Evolutionary conservation across 1,284 basidiomycete genomes (phyloP).

Genomic region (Malassezia equina): DNA sequence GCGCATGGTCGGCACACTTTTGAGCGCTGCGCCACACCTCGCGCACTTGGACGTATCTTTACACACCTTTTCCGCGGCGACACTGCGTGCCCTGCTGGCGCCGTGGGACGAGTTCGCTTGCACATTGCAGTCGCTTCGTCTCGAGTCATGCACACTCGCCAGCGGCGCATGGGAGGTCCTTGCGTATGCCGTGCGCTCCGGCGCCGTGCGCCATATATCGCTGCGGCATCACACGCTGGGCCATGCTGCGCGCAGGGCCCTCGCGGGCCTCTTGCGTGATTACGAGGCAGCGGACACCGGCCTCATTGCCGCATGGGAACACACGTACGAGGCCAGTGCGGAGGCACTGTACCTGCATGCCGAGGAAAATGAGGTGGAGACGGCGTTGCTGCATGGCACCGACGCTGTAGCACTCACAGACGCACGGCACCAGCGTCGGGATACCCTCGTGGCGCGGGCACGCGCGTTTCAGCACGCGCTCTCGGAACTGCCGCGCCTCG

Average conservation of each 20-base stretch:
- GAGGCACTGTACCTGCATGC: slow-evolving; percentile 5
- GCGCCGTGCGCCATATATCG: slow-evolving; percentile 39
- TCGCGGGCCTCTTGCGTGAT: slow-evolving; percentile 35
- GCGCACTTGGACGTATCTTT: slow-evolving; percentile 81
- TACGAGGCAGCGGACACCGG: slow-evolving; percentile 19
- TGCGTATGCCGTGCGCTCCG: slow-evolving; percentile 33
- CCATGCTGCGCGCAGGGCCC: slow-evolving; percentile 20
- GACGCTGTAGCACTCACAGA: slow-evolving; percentile 27
- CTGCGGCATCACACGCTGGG: slow-evolving; percentile 37
- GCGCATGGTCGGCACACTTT: slow-evolving; percentile 68
- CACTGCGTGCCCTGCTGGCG: slow-evolving; percentile 30
- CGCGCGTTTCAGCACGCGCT: slow-evolving; percentile 7
- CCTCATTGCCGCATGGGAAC: not conserved
- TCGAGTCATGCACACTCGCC: slow-evolving; percentile 40
- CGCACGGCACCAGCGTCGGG: slow-evolving; percentile 18
- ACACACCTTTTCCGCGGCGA: slow-evolving; percentile 70
- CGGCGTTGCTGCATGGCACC: slow-evolving; percentile 19
- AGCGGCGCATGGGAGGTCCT: slow-evolving; percentile 32
- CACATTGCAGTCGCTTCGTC: slow-evolving; percentile 55
- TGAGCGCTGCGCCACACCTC: slow-evolving; percentile 63
- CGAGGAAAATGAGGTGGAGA: not conserved
- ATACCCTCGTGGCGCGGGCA: not conserved
- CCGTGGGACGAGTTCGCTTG: slow-evolving; percentile 56
- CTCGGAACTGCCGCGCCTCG: slow-evolving; percentile 67
- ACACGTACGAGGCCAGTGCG: not conserved